Percentiles rank a stretch among this genome's conserved stretches.
Conservation (phyloP, 106 monocot genomes). For the Allium sativum region DNA sequence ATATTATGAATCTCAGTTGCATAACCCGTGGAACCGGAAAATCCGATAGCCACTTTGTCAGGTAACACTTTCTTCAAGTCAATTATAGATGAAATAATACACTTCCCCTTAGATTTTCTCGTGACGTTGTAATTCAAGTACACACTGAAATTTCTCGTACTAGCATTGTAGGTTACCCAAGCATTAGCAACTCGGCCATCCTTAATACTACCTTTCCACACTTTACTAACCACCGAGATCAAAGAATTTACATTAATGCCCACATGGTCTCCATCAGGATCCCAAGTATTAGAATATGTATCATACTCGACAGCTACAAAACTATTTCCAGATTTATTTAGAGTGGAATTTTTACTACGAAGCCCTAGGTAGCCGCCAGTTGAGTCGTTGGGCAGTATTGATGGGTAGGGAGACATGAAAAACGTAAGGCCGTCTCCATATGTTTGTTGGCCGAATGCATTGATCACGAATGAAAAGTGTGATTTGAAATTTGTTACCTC, state of each 20-base stretch:
- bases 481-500: constrained; percentile 36
- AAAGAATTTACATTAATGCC: constrained; percentile 52
- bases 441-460: neutral
- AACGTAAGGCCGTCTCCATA: constrained; percentile 71
- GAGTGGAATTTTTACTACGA: constrained; percentile 6
- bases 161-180: constrained; percentile 34
- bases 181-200: constrained; percentile 27
- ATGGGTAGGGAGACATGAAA: constrained; percentile 45
- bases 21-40: constrained; percentile 40
- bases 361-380: constrained; percentile 42
- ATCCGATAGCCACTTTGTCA: constrained; percentile 36
- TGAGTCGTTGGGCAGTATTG: constrained; percentile 24
- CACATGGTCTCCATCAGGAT: constrained; percentile 36
- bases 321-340: neutral
- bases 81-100: constrained; percentile 3
- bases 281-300: constrained; percentile 40
- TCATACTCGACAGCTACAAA: constrained; percentile 70
- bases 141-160: constrained; percentile 30
- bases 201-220: constrained; percentile 32
- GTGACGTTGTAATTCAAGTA: constrained; percentile 18
- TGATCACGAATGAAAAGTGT: constrained; percentile 56
- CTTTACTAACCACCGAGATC: constrained; percentile 10
- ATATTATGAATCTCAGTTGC: constrained; percentile 32
- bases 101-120: neutral
- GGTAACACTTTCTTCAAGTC: constrained; percentile 31